Base-by-base conservation (phyloP, 306 rosid species). In the Sicyos edulis region DNA sequence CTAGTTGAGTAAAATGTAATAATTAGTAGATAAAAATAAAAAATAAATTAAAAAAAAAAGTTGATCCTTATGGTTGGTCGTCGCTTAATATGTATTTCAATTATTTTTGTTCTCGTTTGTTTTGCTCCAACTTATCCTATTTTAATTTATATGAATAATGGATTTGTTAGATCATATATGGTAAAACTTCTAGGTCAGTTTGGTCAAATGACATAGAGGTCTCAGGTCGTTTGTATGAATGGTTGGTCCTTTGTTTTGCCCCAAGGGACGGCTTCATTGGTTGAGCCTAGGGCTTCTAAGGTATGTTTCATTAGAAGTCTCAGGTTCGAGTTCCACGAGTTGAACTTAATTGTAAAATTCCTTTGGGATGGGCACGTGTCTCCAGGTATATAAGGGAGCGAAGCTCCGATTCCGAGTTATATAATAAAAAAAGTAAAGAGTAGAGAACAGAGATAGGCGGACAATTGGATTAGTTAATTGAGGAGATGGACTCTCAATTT, bases 21-120 rank as follows among this genome's bases (percentile, higher is more conserved):
- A 11, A 4, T 15, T 69, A 50, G 45, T 3, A 15, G 6, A 49
- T 22, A 34, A 2, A 34, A 34, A 2, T 2, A 34, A 34, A 34
- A 2, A 34, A 4, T 5, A 34, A 4, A 34, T 6, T 8, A 5
- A 37, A 37, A 37, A 37, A 37, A 37, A 37, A 37, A 37, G 44
- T 0, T 5, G 8, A 47, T 21, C 20, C 56, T 67, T 14, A 47
- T 67, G 17, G 40, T 47, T 47, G 40, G 37, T 67, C 4, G 37
- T 67, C 4, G 56, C 7, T 3, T 67, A 47, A 63, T 42, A 45
- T 44, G 19, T 44, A 20, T 67, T 69, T 9, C 9, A 50, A 47
- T 50, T 69, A 14, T 47, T 49, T 69, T 67, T 22, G 58, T 69
- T 49, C 72, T 49, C 42, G 26, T 68, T 68, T 68, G 21, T 13